Evolutionary conservation across 2,329 filamentous ascomycete genomes (phyloP).

Genomic region (Xylaria sp.): DNA sequence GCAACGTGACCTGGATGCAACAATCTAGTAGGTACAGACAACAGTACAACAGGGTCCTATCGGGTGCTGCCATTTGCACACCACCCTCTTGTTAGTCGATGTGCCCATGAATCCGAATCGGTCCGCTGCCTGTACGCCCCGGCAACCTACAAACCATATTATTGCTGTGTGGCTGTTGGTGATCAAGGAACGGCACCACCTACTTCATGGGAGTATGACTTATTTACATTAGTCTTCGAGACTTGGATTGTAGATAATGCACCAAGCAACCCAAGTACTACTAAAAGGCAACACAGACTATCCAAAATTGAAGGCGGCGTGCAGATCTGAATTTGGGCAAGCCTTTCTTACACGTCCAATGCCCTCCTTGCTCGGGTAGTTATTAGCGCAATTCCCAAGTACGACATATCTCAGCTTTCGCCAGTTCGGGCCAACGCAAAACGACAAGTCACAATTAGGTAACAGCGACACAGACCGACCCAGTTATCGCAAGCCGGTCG

Average conservation of each 20-base stretch:
- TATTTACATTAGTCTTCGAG: neutral
- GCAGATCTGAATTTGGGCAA: conserved; percentile 6
- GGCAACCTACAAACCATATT: conserved; percentile 2
- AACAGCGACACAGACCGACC: conserved; percentile 24
- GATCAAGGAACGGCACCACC: no score
- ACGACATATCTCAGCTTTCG: neutral
- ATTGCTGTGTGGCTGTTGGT: neutral
- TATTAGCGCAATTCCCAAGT: conserved; percentile 4
- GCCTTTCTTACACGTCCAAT: neutral
- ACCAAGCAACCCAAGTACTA: neutral
- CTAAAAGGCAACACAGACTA: neutral
- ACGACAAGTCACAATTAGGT: conserved; percentile 37
- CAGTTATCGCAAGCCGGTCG: conserved; percentile 18
- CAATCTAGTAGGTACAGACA: conserved; percentile 8
- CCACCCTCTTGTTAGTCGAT: neutral
- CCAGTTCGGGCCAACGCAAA: conserved; percentile 25
- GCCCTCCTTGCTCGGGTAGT: neutral
- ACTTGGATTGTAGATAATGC: neutral
- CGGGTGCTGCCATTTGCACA: conserved; percentile 1
- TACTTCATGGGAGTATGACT: neutral
- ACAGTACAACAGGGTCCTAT: neutral
- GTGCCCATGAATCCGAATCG: conserved; percentile 6
- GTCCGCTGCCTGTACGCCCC: conserved; percentile 1
- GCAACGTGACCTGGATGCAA: conserved; percentile 11
- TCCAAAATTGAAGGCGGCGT: neutral